These are phyloP conservation scores for Hypoxylon trugodes DNA, from an alignment of 495 filamentous ascomycete genomes.

Conservation along the genomic window DNA sequence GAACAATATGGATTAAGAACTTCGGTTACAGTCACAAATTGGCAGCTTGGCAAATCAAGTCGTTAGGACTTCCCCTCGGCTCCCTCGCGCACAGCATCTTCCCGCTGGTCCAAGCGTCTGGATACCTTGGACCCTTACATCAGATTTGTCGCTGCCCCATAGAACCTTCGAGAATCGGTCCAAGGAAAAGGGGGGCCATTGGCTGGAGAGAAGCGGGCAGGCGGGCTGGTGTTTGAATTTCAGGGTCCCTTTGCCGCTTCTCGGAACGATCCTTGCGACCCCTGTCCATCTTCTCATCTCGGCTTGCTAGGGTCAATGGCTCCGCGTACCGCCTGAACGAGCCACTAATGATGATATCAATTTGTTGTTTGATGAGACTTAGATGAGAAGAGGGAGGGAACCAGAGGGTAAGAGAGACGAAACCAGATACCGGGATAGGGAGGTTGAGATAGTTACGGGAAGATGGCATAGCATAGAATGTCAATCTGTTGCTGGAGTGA, in stretches of 20 bases:
- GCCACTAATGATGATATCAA: slow-evolving; percentile 30
- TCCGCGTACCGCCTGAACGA: slow-evolving; percentile 31
- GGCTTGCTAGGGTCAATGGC: slow-evolving; percentile 31
- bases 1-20: slow-evolving; percentile 22
- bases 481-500: slow-evolving; percentile 32
- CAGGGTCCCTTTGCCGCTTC: slow-evolving; percentile 41
- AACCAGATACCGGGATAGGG: slow-evolving; percentile 5
- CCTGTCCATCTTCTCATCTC: slow-evolving; percentile 36
- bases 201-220: slow-evolving; percentile 23
- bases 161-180: slow-evolving; percentile 57
- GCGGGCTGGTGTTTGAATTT: slow-evolving; percentile 27
- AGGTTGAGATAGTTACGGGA: neutral
- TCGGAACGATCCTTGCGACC: slow-evolving; percentile 44
- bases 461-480: too few relatives aligned
- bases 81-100: slow-evolving; percentile 46
- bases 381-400: slow-evolving; percentile 16
- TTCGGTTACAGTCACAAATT: slow-evolving; percentile 39
- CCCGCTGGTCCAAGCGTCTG: slow-evolving; percentile 32
- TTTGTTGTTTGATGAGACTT: slow-evolving; percentile 33
- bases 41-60: slow-evolving; percentile 43
- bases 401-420: neutral
- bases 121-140: slow-evolving; percentile 25
- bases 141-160: slow-evolving; percentile 44
- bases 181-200: slow-evolving; percentile 26
- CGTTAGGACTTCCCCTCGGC: neutral